Base-by-base conservation (phyloP, 2,329 filamentous ascomycete genomes). In the Chaetomiaceae sp. region DNA sequence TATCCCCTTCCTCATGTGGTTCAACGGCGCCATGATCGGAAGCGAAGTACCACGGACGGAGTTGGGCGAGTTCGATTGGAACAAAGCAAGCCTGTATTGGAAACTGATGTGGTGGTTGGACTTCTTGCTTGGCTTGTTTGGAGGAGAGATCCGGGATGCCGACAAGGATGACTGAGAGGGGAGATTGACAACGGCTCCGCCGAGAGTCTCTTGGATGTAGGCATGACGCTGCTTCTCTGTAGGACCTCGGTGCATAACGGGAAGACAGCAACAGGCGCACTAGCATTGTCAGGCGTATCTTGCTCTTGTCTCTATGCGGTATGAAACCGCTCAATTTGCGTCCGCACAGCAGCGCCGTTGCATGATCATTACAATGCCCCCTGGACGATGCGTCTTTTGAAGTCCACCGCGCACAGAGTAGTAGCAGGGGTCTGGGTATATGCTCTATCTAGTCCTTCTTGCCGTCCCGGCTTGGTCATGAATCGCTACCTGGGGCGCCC, bases 21-120 rank as follows among this genome's bases (percentile, higher is more conserved):
- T 89, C 60, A 81, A 79, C 37, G 81, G 69, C 53, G 81, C 70
- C 57, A 80, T 90, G 64, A 89, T 91, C 58, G 86, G 86, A 6
- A 81, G 81, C 60, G 76, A 84, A 61, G 80, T 91, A 32, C 87
- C 87, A 7, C 74, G 84, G 34, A 83, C 75, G 43, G 84, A 88
- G 43, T 72, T 76, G 35, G 87, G 86, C 47, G 81, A 80, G 34
- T 90, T 95, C 57, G 90, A 96, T 64, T 86, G 82, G 72, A 78
- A 78, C 34, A 69, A 69, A 37, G 81, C 81, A 10, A 83, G 79
- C 50, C 64, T 84, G 50, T 84, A 84, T 66, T 84, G 81, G 81
- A 79, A 78, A 63, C 58, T 83, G 35, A 78, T 84, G 56, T 84
- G 75, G 68, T 81, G 72, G 68, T 66, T 84, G 19, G 80, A 83